Conservation (phyloP, 352 stramenopile genomes). For the Phytopythium vexans region DNA sequence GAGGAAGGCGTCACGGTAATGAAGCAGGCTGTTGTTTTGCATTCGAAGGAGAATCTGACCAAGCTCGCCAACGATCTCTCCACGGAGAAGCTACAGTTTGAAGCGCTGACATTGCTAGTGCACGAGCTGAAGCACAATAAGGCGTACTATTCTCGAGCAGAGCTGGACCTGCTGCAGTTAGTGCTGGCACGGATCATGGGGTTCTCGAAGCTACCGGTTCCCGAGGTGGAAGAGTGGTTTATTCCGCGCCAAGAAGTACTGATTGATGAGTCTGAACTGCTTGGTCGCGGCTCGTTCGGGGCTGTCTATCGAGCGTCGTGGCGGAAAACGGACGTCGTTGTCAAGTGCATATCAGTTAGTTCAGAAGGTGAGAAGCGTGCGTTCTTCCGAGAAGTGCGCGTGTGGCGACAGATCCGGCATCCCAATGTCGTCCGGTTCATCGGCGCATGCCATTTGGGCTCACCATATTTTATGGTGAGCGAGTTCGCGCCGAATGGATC, state of each 20-base stretch:
- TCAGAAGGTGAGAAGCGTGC: constrained; percentile 11
- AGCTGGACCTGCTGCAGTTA: constrained; percentile 6
- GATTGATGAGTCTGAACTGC: background rate
- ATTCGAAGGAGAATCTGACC: constrained; percentile 6
- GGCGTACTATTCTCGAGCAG: constrained; percentile 5
- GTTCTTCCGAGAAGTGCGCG: constrained; percentile 10
- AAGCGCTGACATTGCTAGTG: constrained; percentile 10
- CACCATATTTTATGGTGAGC: constrained; percentile 12
- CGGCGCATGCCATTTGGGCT: constrained; percentile 12
- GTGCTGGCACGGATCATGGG: constrained; percentile 1
- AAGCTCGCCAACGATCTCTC: constrained; percentile 2
- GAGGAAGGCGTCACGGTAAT: constrained; percentile 3
- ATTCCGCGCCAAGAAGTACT: constrained; percentile 12
- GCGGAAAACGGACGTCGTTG: constrained; percentile 13
- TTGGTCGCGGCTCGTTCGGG: constrained; percentile 9
- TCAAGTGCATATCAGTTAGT: constrained; percentile 13
- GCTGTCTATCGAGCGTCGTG: constrained; percentile 13
- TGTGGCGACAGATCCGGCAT: constrained; percentile 14
- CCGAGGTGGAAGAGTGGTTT: constrained; percentile 11
- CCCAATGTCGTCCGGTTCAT: constrained; percentile 16
- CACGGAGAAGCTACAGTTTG: background rate
- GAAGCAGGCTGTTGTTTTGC: too few relatives aligned
- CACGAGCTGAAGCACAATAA: constrained; percentile 13
- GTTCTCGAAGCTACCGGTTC: constrained; percentile 3
- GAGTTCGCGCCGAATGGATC: constrained; percentile 12